Percentiles rank a stretch among this genome's conserved stretches.
These are phyloP conservation scores for Cephalotrichum gorgonifer DNA, from an alignment of 2,329 filamentous ascomycete genomes.

Conservation along the genomic window DNA sequence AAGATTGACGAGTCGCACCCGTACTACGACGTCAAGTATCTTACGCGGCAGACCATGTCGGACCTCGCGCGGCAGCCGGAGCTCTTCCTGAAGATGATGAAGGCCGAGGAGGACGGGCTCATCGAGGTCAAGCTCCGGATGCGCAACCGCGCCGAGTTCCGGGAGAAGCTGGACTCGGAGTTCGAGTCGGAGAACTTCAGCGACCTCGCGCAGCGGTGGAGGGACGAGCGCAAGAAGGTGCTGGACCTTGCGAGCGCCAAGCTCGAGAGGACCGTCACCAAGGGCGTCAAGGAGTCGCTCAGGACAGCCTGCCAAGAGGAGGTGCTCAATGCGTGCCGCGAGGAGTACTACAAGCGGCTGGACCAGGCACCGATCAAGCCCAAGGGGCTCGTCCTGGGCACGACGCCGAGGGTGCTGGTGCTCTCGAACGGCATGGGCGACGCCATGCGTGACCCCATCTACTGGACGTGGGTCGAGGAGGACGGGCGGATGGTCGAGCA, in stretches of 20 bases:
- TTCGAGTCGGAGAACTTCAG: slow-evolving; percentile 95
- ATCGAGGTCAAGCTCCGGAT: slow-evolving; percentile 76
- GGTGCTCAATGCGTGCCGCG: slow-evolving; percentile 76
- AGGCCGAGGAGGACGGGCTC: slow-evolving; percentile 87
- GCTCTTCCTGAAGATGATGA: slow-evolving; percentile 92
- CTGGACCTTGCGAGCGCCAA: slow-evolving; percentile 73
- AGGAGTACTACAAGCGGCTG: slow-evolving; percentile 79
- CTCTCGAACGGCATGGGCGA: slow-evolving; percentile 79
- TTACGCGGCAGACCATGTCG: slow-evolving; percentile 76
- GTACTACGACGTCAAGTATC: slow-evolving; percentile 96
- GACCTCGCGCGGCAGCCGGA: slow-evolving; percentile 79
- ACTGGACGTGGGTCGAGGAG: slow-evolving; percentile 89
- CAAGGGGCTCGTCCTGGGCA: slow-evolving; percentile 82
- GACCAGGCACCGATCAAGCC: slow-evolving; percentile 96
- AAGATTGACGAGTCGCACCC: slow-evolving; percentile 92
- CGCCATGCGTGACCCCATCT: slow-evolving; percentile 63
- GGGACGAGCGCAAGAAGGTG: slow-evolving; percentile 74
- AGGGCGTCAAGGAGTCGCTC: slow-evolving; percentile 89
- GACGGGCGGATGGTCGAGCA: slow-evolving; percentile 83
- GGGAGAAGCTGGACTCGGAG: slow-evolving; percentile 64
- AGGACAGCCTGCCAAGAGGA: slow-evolving; percentile 90
- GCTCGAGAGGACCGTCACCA: slow-evolving; percentile 73
- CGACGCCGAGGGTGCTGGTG: slow-evolving; percentile 74
- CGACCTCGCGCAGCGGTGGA: slow-evolving; percentile 91
- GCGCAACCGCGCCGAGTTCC: slow-evolving; percentile 66